Evolutionary conservation across 73 alveolate genomes (phyloP).

Genomic region (Loxodes magnus): DNA sequence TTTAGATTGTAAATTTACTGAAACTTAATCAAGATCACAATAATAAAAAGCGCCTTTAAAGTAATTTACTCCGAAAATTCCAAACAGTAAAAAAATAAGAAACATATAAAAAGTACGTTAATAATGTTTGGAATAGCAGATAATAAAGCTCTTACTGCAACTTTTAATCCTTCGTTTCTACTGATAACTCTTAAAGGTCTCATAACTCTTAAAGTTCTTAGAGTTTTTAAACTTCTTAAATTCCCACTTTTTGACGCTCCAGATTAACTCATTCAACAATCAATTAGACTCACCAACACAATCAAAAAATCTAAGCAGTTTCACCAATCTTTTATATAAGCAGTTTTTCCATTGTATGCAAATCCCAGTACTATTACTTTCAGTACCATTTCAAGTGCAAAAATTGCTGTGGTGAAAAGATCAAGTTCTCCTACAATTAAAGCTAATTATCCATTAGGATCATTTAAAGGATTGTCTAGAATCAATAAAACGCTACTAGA

Average conservation of each 20-base stretch:
- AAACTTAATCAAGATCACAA: too few relatives aligned
- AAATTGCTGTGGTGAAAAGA: conserved; percentile 56
- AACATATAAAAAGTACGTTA: conserved; percentile 58
- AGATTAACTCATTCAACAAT: conserved; percentile 38
- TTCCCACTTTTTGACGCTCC: too few relatives aligned
- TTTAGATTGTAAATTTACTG: too few relatives aligned
- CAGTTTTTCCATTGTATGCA: conserved; percentile 58
- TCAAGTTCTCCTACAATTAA: conserved; percentile 30
- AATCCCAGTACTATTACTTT: conserved; percentile 84
- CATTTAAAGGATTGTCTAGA: conserved; percentile 34
- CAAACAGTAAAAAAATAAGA: conserved; percentile 60
- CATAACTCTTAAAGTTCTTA: conserved; percentile 74
- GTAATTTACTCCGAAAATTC: conserved; percentile 50
- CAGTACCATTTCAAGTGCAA: conserved; percentile 64
- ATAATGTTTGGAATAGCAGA: conserved; percentile 71
- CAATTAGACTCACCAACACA: conserved; percentile 73
- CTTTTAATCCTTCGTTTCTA: conserved; percentile 68
- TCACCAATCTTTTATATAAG: conserved; percentile 91
- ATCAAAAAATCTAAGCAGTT: conserved; percentile 84
- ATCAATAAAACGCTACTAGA: conserved; percentile 36
- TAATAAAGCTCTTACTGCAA: conserved; percentile 71
- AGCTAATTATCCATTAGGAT: conserved; percentile 18
- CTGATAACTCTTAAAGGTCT: conserved; percentile 83
- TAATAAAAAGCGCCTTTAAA: conserved; percentile 51
- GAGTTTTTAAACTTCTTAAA: conserved; percentile 54